Percentiles rank a stretch among this genome's conserved stretches.
phyloP scores from a whole-genome alignment of 805 yeast species.

The Candida dajiaensis region DNA sequence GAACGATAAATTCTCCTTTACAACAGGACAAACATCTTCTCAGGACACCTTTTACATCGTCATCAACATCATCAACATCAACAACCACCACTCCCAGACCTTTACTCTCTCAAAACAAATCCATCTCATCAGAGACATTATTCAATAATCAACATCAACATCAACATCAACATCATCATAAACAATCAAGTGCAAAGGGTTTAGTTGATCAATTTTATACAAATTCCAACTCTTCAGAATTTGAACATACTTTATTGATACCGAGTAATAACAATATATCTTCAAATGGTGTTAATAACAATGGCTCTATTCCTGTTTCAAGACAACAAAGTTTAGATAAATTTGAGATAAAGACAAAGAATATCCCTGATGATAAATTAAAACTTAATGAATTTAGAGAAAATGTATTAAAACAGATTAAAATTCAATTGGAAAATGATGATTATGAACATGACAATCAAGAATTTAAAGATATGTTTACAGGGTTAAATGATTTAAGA shows the following conservation, averaged over 20 bases:
- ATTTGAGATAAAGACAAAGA: background rate
- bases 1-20: background rate
- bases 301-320: too few relatives aligned
- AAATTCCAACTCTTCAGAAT: constrained; percentile 1
- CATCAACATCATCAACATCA: background rate
- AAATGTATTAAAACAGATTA: background rate
- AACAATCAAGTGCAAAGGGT: constrained; percentile 2
- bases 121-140: background rate
- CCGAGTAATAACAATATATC: too few relatives aligned
- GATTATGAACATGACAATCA: background rate
- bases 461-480: background rate
- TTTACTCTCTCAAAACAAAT: too few relatives aligned
- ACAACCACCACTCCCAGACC: too few relatives aligned
- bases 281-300: too few relatives aligned
- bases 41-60: too few relatives aligned
- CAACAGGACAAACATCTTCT: background rate
- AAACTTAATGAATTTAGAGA: background rate
- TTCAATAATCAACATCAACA: too few relatives aligned
- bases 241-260: too few relatives aligned
- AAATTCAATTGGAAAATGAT: background rate
- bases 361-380: background rate
- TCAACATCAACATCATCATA: too few relatives aligned
- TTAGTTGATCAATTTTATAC: constrained; percentile 19
- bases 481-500: background rate
- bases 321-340: background rate